Conservation (phyloP, 1,139 yeast species). For the Yamadazyma dushanensis region DNA sequence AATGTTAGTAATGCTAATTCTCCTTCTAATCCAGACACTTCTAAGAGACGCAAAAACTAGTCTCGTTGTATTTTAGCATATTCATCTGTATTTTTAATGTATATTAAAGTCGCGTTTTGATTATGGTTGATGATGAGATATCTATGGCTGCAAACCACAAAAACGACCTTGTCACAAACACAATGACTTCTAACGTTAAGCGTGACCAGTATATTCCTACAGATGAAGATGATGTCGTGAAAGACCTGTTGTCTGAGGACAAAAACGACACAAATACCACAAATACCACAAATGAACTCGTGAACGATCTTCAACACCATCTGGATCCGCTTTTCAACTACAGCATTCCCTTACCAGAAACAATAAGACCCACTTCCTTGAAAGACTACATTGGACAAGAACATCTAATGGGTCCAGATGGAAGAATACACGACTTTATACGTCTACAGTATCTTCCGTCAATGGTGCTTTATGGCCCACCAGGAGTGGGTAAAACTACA, state of each 20-base stretch:
- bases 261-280: background rate
- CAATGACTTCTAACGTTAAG: too few species aligned
- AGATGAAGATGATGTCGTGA: too few species aligned
- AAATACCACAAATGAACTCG: background rate
- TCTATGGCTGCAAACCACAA: too few species aligned
- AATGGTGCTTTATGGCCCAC: conserved; percentile 46
- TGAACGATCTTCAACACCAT: background rate
- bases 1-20: conserved; percentile 14
- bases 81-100: too few species aligned
- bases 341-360: conserved; percentile 8
- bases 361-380: conserved; percentile 25
- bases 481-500: conserved; percentile 50
- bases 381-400: conserved; percentile 38
- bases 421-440: conserved; percentile 33
- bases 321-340: background rate
- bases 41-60: conserved; percentile 13
- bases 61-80: conserved; percentile 1
- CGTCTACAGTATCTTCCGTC: conserved; percentile 43
- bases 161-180: too few species aligned
- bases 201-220: too few species aligned
- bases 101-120: too few species aligned
- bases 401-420: conserved; percentile 29
- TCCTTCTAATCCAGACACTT: conserved; percentile 11
- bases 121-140: too few species aligned
- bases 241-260: too few species aligned